phyloP scores from a whole-genome alignment of 2,329 filamentous ascomycete species.

The Aspergillus latus region DNA sequence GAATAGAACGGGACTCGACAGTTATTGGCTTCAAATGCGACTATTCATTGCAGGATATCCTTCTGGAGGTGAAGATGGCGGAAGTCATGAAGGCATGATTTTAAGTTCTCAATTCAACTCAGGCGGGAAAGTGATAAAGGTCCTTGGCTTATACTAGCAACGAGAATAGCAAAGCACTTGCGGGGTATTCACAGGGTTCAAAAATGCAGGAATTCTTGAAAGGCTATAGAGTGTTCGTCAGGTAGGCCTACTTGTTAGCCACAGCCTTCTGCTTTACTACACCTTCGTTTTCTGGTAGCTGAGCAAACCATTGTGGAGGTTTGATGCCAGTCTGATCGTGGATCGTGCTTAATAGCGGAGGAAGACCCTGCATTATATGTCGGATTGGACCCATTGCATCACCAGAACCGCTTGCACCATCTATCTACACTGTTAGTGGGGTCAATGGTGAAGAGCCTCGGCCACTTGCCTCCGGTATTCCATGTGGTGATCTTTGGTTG shows the following conservation, averaged over 20 bases:
- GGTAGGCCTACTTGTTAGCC: constrained; percentile 1
- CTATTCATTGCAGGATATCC: background rate
- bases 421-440: constrained; percentile 23
- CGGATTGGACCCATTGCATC: constrained; percentile 66
- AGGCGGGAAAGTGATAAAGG: background rate
- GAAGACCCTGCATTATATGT: constrained; percentile 81
- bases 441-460: background rate
- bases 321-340: constrained; percentile 84
- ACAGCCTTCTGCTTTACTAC: background rate
- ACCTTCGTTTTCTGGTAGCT: constrained; percentile 45
- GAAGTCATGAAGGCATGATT: background rate
- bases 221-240: background rate
- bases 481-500: constrained; percentile 89
- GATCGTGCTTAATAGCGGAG: constrained; percentile 79
- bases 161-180: background rate
- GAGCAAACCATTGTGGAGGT: constrained; percentile 70
- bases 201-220: background rate
- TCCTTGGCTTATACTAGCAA: background rate
- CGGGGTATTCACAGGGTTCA: background rate
- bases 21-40: background rate
- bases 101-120: background rate
- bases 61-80: background rate
- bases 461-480: constrained; percentile 64
- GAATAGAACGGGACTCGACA: no score
- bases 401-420: constrained; percentile 44